These are phyloP conservation scores for Penicillium sp. DNA, from an alignment of 2,329 filamentous ascomycete genomes.

Conservation along the genomic window DNA sequence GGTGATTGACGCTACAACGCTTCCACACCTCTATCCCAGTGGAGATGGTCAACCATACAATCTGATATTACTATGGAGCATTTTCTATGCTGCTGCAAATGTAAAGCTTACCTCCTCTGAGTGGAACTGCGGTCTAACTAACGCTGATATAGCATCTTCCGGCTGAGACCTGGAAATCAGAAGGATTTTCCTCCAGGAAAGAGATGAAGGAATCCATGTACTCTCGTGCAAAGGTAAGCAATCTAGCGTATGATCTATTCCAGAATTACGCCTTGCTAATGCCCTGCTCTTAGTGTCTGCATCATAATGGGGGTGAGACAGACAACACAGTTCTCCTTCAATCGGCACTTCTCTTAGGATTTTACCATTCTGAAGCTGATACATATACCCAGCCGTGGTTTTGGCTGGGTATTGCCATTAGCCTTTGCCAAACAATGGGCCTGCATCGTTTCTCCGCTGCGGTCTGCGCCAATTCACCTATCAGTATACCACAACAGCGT, in stretches of 20 bases:
- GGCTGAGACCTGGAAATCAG: slow-evolving; percentile 19
- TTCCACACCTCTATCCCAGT: slow-evolving; percentile 24
- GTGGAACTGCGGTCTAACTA: neutral
- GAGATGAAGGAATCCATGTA: slow-evolving; percentile 33
- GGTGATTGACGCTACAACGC: slow-evolving; percentile 27
- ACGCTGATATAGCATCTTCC: slow-evolving; percentile 20
- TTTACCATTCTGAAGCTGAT: slow-evolving; percentile 38
- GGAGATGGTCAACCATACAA: slow-evolving; percentile 27
- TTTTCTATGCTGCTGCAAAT: slow-evolving; percentile 33
- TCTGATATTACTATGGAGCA: slow-evolving; percentile 34
- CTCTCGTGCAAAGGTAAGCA: slow-evolving; percentile 30
- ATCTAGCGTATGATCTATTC: slow-evolving; percentile 11
- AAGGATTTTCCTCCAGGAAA: slow-evolving; percentile 28
- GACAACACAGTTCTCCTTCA: slow-evolving; percentile 32
- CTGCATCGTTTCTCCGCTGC: slow-evolving; percentile 30
- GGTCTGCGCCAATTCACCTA: slow-evolving; percentile 12
- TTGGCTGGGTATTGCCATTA: slow-evolving; percentile 41
- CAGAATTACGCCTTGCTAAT: neutral
- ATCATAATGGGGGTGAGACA: slow-evolving; percentile 4
- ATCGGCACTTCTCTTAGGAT: slow-evolving; percentile 36
- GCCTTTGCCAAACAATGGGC: slow-evolving; percentile 38
- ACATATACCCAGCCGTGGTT: slow-evolving; percentile 40
- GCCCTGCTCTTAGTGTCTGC: neutral
- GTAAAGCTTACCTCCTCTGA: slow-evolving; percentile 12
- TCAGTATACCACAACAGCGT: slow-evolving; percentile 17